Evolutionary conservation across 1,139 yeast genomes (phyloP), one percentile per base, ranked within the genome.

Genomic region (Torulaspora pretoriensis): DNA sequence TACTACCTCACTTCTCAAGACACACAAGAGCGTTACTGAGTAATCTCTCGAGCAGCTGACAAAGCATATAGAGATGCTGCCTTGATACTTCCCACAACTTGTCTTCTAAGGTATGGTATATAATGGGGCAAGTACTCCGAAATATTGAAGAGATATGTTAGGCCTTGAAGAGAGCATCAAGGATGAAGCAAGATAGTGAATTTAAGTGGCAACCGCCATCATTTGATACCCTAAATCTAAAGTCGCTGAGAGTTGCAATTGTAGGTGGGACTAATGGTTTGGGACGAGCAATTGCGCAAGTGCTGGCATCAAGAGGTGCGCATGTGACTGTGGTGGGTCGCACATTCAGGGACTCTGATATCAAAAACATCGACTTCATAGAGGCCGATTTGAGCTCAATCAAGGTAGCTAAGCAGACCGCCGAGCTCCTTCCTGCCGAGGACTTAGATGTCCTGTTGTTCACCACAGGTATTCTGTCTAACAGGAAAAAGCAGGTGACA

Each of bases 231-330:
- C n/a, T 28, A 3, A 24, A 23, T 8, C 13, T 36, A 8, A 19
- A 6, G 8, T 10, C 23, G 26, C 24, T 28, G 13, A 55, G 60
- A 8, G 63, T 65, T 1, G 51, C 60, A 2, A 50, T 68, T n/a
- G 52, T 68, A 26, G 72, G 73, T 24, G 72, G 72, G 9, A 69
- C 72, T 1, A 67, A 67, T 41, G 73, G 72, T 4, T 46, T 68
- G 4, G 73, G 73, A 8, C 60, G 68, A 19, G 63, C 70, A 2
- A 51, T 68, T 14, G 49, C 60, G 7, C 48, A 46, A 12, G 44
- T 42, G 5, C 45, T 64, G 17, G 64, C 67, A 1, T 12, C 43
- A 2, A 42, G 49, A 3, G 70, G 69, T 23, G 68, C 66, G 1
- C 43, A 53, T 5, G 68, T 68, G 3, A 65, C 66, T 2, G 71